These are phyloP conservation scores for Phytophthora megakarya DNA, from an alignment of 352 stramenopile genomes.

Conservation along the genomic window DNA sequence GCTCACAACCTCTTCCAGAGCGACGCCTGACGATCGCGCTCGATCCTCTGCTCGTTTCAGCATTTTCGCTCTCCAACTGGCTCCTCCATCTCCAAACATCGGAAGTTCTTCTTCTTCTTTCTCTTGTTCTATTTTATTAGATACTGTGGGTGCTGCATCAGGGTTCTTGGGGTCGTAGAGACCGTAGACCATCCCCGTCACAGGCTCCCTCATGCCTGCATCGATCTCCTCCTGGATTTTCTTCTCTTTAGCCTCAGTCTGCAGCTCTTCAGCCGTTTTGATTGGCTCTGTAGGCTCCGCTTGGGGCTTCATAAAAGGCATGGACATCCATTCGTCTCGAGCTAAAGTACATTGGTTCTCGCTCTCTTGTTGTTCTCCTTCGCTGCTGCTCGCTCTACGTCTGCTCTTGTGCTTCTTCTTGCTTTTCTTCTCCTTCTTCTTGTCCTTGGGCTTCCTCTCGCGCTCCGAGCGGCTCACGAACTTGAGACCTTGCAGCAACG, in stretches of 20 bases:
- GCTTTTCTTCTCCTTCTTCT: conserved; percentile 42
- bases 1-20: conserved; percentile 64
- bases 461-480: conserved; percentile 50
- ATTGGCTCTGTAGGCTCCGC: conserved; percentile 25
- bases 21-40: conserved; percentile 52
- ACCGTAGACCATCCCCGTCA: conserved; percentile 81
- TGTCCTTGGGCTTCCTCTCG: conserved; percentile 43
- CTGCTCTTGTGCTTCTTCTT: conserved; percentile 42
- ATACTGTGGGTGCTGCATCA: conserved; percentile 40
- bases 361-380: conserved; percentile 21
- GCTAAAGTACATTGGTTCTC: conserved; percentile 30
- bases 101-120: conserved; percentile 27
- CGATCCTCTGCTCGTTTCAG: conserved; percentile 71
- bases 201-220: conserved; percentile 69
- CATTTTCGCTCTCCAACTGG: conserved; percentile 87
- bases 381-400: conserved; percentile 20
- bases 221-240: conserved; percentile 80
- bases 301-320: conserved; percentile 60
- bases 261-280: conserved; percentile 49
- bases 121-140: conserved; percentile 24
- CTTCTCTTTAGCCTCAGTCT: conserved; percentile 52
- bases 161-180: conserved; percentile 84
- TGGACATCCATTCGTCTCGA: conserved; percentile 84
- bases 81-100: conserved; percentile 71
- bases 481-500: conserved; percentile 70